phyloP scores from a whole-genome alignment of 306 rosid genomes.

The Citrullus amarus region DNA sequence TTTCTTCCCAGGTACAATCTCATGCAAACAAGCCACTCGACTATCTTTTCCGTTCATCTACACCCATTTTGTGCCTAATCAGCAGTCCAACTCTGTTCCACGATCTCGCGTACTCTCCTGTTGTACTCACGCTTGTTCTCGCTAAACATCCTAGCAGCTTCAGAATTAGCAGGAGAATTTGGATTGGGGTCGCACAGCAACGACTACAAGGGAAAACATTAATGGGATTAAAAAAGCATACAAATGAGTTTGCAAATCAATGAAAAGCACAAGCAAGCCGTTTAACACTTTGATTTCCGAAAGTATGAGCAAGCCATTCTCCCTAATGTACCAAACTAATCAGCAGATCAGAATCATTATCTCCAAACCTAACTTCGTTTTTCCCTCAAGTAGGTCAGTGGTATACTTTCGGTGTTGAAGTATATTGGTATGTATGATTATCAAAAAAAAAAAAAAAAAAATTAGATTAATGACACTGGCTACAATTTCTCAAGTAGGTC shows the following conservation, averaged over 20 bases:
- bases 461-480: too few relatives aligned
- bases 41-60: conserved; percentile 23
- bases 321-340: background rate
- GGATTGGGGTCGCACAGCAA: conserved; percentile 95
- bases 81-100: conserved; percentile 99
- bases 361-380: background rate
- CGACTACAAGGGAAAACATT: conserved; percentile 53
- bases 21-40: conserved; percentile 38
- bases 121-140: conserved; percentile 97
- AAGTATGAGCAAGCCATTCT: background rate
- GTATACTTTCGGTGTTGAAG: background rate
- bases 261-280: background rate
- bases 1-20: conserved; percentile 29
- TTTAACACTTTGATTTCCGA: background rate
- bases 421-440: background rate
- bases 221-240: background rate
- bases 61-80: conserved; percentile 36
- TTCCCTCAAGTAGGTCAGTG: background rate
- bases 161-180: conserved; percentile 95
- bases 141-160: conserved; percentile 95
- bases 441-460: background rate
- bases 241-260: background rate
- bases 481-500: background rate
- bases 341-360: background rate
- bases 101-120: conserved; percentile 75